Evolutionary conservation across 2,329 filamentous ascomycete genomes (phyloP), one percentile per base, ranked within the genome.

Genomic region (Aspergillus chevalieri): DNA sequence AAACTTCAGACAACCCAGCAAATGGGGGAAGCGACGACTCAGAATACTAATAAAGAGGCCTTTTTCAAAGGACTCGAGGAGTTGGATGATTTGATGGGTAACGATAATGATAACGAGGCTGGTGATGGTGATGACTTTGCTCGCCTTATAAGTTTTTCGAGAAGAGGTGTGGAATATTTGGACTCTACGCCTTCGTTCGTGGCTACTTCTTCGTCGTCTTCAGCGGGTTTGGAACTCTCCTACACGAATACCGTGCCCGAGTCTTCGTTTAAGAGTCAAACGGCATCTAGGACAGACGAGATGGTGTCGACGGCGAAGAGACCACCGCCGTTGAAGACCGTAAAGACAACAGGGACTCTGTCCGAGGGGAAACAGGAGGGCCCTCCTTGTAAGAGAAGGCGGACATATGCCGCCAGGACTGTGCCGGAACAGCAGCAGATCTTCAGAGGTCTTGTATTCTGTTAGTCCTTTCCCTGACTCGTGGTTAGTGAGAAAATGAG

Each of bases 361-460:
- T 44, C 52, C 6, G 43, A 46, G 3, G 48, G 39, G 9, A 57
- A 52, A 44, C 47, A 28, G 15, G 52, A 34, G 14, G 44, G 50
- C 10, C 48, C 48, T 41, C 49, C 55, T 26, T 41, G 46, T 15
- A 66, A 62, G 56, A 59, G 58, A 53, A 63, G 57, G 41, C 60
- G 57, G 65, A 71, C 47, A 60, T 72, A 39, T 6, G 52, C 64
- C 2, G 51, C 77, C 19, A 76, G 74, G 45, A 52, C 74, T 17
- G 70, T 79, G 1, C 77, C 81, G 0, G 77, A 81, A 52, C 63
- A 67, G 1, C 68, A 79, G 49, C 77, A 79, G 56, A 75, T 87
- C 4, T 84, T 90, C 62, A 76, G 72, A 42, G 77, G 71, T 0
- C 66, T 87, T n/a, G 65, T 71, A 0, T 85, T 89, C 55, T 87